phyloP scores from a whole-genome alignment of 306 rosid species.

The Pyrus bretschneideri region DNA sequence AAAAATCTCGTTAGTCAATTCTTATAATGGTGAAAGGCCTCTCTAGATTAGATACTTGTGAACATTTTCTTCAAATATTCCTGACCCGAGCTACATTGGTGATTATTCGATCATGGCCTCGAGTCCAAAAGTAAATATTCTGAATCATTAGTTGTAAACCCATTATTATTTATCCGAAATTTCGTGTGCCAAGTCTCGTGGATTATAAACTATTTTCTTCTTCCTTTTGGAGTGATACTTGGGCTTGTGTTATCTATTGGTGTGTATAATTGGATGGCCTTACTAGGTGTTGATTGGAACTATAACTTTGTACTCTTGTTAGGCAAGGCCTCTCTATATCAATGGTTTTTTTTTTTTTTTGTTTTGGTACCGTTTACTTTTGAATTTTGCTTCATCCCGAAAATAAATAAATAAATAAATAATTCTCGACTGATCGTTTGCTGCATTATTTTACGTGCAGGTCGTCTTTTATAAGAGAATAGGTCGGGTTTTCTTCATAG shows the following conservation, averaged over 20 bases:
- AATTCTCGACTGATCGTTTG: not conserved
- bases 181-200: too few relatives aligned
- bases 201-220: too few relatives aligned
- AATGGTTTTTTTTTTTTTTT: not conserved
- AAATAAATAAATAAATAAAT: too few relatives aligned
- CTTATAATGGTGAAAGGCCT: not conserved
- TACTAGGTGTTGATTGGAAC: too few relatives aligned
- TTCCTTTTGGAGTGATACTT: too few relatives aligned
- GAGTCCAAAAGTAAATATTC: too few relatives aligned
- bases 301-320: not conserved
- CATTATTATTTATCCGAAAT: too few relatives aligned
- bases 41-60: not conserved
- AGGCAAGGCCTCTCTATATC: not conserved
- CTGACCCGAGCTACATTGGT: too few relatives aligned
- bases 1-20: not conserved
- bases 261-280: too few relatives aligned
- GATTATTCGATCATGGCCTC: too few relatives aligned
- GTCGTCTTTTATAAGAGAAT: slow-evolving; percentile 82
- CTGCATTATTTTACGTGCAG: slow-evolving; percentile 24
- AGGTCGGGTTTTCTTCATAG: slow-evolving; percentile 53
- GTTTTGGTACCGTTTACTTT: not conserved
- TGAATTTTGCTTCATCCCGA: not conserved
- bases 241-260: too few relatives aligned
- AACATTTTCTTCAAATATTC: not conserved
- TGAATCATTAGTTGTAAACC: too few relatives aligned